phyloP scores from a whole-genome alignment of 345 rosid species.

The Chamaenerion angustifolium region DNA sequence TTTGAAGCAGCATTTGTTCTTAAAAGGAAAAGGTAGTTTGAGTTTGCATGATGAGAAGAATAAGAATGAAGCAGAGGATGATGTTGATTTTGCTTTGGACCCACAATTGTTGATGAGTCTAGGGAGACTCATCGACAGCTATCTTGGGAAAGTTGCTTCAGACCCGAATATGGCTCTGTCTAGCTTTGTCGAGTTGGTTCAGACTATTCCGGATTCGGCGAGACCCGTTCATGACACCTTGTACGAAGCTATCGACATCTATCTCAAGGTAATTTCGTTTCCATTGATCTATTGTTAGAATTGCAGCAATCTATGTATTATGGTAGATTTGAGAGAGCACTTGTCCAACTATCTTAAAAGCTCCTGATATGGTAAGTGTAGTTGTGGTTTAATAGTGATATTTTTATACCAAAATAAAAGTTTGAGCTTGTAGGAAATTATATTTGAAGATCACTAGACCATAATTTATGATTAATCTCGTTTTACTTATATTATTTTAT shows the following conservation, averaged over 20 bases:
- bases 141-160: constrained; percentile 41
- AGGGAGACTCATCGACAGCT: constrained; percentile 61
- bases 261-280: constrained; percentile 47
- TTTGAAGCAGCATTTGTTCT: constrained; percentile 26
- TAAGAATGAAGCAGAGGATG: constrained; percentile 20
- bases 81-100: constrained; percentile 26
- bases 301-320: no score
- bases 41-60: constrained; percentile 18
- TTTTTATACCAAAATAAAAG: no score
- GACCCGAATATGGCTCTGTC: constrained; percentile 33
- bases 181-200: constrained; percentile 43
- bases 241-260: constrained; percentile 71
- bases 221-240: constrained; percentile 65
- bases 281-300: not conserved
- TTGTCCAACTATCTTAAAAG: no score
- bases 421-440: no score
- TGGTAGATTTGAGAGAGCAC: no score
- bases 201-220: constrained; percentile 51
- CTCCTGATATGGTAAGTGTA: no score
- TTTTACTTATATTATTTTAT: no score
- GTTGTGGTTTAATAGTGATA: no score
- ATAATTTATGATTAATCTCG: no score
- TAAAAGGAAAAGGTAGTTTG: constrained; percentile 18
- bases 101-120: constrained; percentile 39
- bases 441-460: no score